A percentile compares a stretch with the other conserved stretches of the same genome.
Conservation (phyloP, 805 yeast species). For the Yamadazyma olivae region DNA sequence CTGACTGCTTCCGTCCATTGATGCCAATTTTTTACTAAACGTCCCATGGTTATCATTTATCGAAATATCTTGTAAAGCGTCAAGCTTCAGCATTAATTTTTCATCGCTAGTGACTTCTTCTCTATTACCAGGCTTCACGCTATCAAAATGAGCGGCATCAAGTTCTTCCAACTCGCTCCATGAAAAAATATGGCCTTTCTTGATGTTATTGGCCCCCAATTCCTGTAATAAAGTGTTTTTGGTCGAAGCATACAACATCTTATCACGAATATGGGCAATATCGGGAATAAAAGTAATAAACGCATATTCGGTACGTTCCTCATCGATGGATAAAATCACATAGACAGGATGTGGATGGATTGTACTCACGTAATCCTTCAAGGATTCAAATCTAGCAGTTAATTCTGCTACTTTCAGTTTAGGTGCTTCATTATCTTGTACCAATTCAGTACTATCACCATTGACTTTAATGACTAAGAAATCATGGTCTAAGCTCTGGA, state of each 20-base stretch:
- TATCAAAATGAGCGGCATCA: conserved; percentile 44
- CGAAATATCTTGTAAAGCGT: conserved; percentile 28
- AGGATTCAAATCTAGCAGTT: conserved; percentile 15
- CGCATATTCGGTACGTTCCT: conserved; percentile 19
- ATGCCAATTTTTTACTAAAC: conserved; percentile 27
- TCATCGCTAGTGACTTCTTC: conserved; percentile 53
- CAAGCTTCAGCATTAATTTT: conserved; percentile 43
- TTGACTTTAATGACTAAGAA: conserved; percentile 32
- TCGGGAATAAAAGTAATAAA: conserved; percentile 90
- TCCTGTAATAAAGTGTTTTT: conserved; percentile 73
- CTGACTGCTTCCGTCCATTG: conserved; percentile 23
- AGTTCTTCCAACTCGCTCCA: conserved; percentile 59
- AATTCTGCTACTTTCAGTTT: conserved; percentile 12
- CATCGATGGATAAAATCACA: conserved; percentile 21
- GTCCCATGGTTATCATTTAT: conserved; percentile 10
- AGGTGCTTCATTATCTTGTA: conserved; percentile 23
- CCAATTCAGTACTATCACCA: conserved; percentile 29
- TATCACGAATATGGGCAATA: conserved; percentile 70
- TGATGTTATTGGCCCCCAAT: conserved; percentile 61
- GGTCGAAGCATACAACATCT: conserved; percentile 93
- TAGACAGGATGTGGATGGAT: conserved; percentile 36
- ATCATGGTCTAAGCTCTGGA: conserved; percentile 18
- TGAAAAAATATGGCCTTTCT: conserved; percentile 37
- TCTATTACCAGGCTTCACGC: conserved; percentile 14
- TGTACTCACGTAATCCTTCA: conserved; percentile 19